A percentile compares a stretch with the other conserved stretches of the same genome.
phyloP scores from a whole-genome alignment of 768 basidiomycete species.

The Serendipita sp. region DNA sequence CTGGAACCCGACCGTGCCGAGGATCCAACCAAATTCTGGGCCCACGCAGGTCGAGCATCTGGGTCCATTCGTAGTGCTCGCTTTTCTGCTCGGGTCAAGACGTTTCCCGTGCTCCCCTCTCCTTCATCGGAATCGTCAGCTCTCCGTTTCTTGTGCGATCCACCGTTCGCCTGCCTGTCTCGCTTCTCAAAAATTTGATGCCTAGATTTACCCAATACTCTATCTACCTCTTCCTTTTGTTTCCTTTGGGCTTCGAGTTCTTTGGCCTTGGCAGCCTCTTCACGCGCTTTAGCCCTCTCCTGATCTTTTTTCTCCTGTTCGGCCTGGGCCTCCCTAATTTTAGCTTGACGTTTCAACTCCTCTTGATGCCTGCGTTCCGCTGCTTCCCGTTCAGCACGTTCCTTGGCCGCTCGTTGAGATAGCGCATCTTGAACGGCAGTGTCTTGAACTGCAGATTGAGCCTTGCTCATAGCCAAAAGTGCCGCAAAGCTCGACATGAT shows the following conservation, averaged over 20 bases:
- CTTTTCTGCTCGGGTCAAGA: constrained; percentile 3
- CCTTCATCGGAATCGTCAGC: not conserved
- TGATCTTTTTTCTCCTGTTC: constrained; percentile 11
- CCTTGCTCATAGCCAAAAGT: constrained; percentile 9
- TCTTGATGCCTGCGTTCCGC: not conserved
- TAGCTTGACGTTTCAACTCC: constrained; percentile 8
- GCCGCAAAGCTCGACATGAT: constrained; percentile 4
- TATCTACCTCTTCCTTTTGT: constrained; percentile 8
- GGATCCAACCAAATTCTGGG: constrained; percentile 4
- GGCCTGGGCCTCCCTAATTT: constrained; percentile 9
- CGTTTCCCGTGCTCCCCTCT: not conserved
- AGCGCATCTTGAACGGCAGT: constrained; percentile 4
- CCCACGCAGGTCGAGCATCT: not conserved
- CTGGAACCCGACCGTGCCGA: not conserved
- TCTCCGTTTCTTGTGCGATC: not conserved
- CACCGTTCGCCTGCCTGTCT: not conserved
- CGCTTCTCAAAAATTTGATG: constrained; percentile 7
- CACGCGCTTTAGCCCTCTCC: constrained; percentile 9
- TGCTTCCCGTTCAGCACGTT: constrained; percentile 6
- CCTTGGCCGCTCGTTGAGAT: constrained; percentile 9
- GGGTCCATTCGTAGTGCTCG: not conserved
- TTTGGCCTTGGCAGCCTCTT: constrained; percentile 7
- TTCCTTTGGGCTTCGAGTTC: constrained; percentile 8
- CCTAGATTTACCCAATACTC: not conserved
- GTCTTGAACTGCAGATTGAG: constrained; percentile 9